A percentile compares a stretch with the other conserved stretches of the same genome.
phyloP scores from a whole-genome alignment of 768 basidiomycete genomes.

The Dentipellis sp. region DNA sequence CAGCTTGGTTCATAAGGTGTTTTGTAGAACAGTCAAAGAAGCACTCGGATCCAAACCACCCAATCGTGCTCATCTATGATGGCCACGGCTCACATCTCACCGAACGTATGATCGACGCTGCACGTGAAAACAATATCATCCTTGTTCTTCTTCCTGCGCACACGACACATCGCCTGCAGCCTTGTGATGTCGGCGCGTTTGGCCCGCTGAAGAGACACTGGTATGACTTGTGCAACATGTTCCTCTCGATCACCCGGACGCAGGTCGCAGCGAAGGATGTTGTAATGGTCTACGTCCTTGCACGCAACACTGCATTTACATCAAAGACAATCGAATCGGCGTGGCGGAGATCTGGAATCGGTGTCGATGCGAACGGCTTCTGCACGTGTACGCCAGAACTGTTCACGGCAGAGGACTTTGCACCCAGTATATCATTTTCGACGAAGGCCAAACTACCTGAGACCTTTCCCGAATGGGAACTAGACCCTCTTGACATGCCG shows the following conservation, averaged over 20 bases:
- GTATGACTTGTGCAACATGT: not conserved
- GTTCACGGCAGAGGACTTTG: not conserved
- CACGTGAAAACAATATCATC: conserved; percentile 20
- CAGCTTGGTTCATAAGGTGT: conserved; percentile 28
- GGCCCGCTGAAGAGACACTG: conserved; percentile 22
- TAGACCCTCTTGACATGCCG: too few species aligned
- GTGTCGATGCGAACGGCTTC: not conserved
- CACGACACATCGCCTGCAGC: conserved; percentile 33
- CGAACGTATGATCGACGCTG: conserved; percentile 18
- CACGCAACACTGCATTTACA: not conserved
- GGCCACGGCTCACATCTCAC: conserved; percentile 35
- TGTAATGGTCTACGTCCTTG: not conserved
- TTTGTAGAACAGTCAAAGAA: conserved; percentile 29
- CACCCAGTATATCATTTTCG: not conserved
- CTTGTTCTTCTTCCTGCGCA: conserved; percentile 30
- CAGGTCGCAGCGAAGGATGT: not conserved
- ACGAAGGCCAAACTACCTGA: not conserved
- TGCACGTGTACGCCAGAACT: not conserved
- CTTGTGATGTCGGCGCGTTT: conserved; percentile 34
- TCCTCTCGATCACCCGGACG: not conserved
- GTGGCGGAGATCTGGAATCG: not conserved
- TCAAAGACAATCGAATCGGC: not conserved
- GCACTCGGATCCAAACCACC: conserved; percentile 18
- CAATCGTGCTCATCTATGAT: conserved; percentile 32
- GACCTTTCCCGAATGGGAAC: not conserved